Evolutionary conservation across 352 stramenopile genomes (phyloP), one percentile per base, ranked within the genome.

Genomic region (Pythium sp.): DNA sequence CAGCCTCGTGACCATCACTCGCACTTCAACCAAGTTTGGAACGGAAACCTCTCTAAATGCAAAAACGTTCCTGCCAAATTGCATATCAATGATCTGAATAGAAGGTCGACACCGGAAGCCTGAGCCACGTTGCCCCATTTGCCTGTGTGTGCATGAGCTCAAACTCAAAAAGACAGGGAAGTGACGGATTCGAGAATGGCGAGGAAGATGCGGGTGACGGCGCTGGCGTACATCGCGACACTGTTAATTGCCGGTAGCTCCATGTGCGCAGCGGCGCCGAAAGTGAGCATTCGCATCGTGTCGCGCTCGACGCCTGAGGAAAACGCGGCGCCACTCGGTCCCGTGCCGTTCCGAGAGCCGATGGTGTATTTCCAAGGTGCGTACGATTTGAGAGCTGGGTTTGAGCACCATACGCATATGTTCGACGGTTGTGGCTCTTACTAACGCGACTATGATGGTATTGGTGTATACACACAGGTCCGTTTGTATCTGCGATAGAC

Each of bases 281-380:
- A 78, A 58, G 75, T 90, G n/a, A 70, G 78, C n/a, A 93, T 93
- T 58, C 76, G 74, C 7, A 68, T 93, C 30, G 76, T 91, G 20
- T 55, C 74, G 56, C 81, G 83, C 0, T 72, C 78, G 18, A 64
- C 62, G 0, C 53, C 64, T 2, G 63, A 62, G 8, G 66, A 58
- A 4, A 68, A 71, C 62, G 22, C 59, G 32, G 55, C 71, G 46
- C 46, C 47, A 15, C 30, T 62, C 20, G 68, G 67, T 6, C 83
- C 80, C 0, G 64, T 91, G 28, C 85, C 82, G 24, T 80, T 77
- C 57, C 82, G 85, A 62, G 70, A 70, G 53, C 82, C 85, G 47
- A 54, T 85, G 56, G 75, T 68, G 28, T 70, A 60, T 64, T 80
- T 80, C 55, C 70, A 84, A 74, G 81, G 78, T 69, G 47, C 22